Conservation (phyloP, 805 yeast species). For the Blastobotrys muscicola region DNA sequence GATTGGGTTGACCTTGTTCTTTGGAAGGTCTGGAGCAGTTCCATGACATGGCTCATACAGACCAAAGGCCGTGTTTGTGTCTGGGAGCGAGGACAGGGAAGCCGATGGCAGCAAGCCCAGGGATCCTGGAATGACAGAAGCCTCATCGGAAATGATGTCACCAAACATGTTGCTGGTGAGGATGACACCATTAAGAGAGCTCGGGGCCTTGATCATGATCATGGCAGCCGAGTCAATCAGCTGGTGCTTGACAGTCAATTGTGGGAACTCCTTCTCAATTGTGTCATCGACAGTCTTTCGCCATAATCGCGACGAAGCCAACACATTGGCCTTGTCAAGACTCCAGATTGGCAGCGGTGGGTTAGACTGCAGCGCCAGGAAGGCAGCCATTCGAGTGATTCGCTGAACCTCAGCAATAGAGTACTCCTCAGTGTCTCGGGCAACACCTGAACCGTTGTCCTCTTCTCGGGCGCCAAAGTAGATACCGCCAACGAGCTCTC, state of each 20-base stretch:
- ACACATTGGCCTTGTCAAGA: slow-evolving; percentile 92
- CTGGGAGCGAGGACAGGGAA: slow-evolving; percentile 94
- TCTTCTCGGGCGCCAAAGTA: slow-evolving; percentile 94
- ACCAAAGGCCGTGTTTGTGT: slow-evolving; percentile 88
- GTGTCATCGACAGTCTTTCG: slow-evolving; percentile 84
- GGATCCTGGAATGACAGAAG: slow-evolving; percentile 96
- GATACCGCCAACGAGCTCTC: slow-evolving; percentile 97
- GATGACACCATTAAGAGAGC: slow-evolving; percentile 82
- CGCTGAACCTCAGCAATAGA: slow-evolving; percentile 88
- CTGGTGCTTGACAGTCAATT: slow-evolving; percentile 79
- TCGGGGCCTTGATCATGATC: slow-evolving; percentile 89
- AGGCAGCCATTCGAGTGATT: slow-evolving; percentile 97
- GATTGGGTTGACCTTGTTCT: slow-evolving; percentile 85
- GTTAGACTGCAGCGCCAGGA: slow-evolving; percentile 81
- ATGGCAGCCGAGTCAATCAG: slow-evolving; percentile 98
- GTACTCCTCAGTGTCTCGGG: slow-evolving; percentile 91
- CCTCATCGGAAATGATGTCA: slow-evolving; percentile 96
- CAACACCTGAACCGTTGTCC: slow-evolving; percentile 78
- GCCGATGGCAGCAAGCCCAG: slow-evolving; percentile 94
- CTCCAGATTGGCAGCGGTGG: slow-evolving; percentile 97
- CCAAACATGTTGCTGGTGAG: slow-evolving; percentile 97
- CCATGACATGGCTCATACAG: slow-evolving; percentile 98
- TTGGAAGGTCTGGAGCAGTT: slow-evolving; percentile 89
- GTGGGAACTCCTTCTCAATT: slow-evolving; percentile 83
- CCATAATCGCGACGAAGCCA: slow-evolving; percentile 96